Evolutionary conservation across 2,329 filamentous ascomycete genomes (phyloP), one percentile per base, ranked within the genome.

Genomic region (Didymella lethalis): DNA sequence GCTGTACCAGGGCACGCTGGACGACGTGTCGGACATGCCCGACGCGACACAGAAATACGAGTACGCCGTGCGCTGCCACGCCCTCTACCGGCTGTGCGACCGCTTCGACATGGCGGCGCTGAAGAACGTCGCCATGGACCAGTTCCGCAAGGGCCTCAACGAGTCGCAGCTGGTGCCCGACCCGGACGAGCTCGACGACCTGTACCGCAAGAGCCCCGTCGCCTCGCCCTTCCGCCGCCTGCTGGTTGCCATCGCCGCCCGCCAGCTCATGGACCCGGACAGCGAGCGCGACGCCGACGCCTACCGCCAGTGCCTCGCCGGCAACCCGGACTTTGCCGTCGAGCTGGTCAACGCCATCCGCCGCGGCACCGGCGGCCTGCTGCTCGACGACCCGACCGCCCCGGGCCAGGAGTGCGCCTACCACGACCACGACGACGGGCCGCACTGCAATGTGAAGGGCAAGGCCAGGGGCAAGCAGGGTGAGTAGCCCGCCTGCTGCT

Each of bases 231-330:
- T 85, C 66, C 76, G 82, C 34, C 75, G 70, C 29, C 74, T 85
- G 20, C 82, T 85, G 78, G 80, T 81, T n/a, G n/a, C n/a, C n/a
- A 85, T 85, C 47, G 83, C 83, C n/a, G 83, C 83, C 4, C 75
- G 83, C 26, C 83, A 85, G 71, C 83, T 85, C 60, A 85, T 85
- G 83, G 83, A 85, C 63, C 83, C 83, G 0, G 81, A 80, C 29
- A 80, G 75, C 53, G 77, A 83, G 41, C 79, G 80, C 56, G 78
- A 84, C 66, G 79, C 82, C 3, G 77, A 80, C 26, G 78, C 76
- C 4, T 85, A 85, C 64, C 78, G 79, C 36, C 73, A 75, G 40
- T 84, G 82, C 64, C 84, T 85, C 67, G 76, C 79, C 29, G 72
- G 76, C 59, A 82, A 79, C 62, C 75, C 82, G 1, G 81, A 83